Conservation (phyloP, 306 rosid species). For the Pyrus bretschneideri region DNA sequence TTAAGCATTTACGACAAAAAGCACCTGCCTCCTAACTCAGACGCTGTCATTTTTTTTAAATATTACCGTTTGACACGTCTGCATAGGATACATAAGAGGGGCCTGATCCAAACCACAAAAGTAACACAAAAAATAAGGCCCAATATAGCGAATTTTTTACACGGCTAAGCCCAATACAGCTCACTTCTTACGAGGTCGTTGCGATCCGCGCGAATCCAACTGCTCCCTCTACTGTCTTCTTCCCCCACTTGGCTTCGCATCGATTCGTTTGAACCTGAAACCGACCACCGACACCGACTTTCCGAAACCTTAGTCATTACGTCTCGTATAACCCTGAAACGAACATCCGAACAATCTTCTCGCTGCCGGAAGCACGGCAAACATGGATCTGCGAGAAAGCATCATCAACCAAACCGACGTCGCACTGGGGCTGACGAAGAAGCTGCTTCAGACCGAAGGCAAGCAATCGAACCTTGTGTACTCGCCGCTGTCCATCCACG, state of each 20-base stretch:
- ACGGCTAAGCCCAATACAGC: not conserved
- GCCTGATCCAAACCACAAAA: conserved; percentile 57
- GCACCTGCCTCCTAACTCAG: not conserved
- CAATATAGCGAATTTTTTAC: not conserved
- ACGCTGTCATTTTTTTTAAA: not conserved
- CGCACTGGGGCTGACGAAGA: conserved; percentile 40
- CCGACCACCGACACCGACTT: not conserved
- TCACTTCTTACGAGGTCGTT: too few relatives aligned
- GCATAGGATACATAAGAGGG: conserved; percentile 38
- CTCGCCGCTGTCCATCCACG: conserved; percentile 73
- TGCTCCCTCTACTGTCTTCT: not conserved
- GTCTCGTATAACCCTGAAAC: not conserved
- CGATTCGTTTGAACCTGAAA: not conserved
- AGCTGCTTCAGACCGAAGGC: conserved; percentile 31
- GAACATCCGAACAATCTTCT: too few relatives aligned
- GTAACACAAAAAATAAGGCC: conserved; percentile 49
- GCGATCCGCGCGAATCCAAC: not conserved
- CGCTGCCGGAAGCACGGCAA: not conserved
- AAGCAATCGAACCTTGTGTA: conserved; percentile 43
- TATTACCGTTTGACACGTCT: not conserved
- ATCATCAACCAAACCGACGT: conserved; percentile 48
- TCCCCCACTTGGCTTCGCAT: not conserved
- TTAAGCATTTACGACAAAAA: too few relatives aligned
- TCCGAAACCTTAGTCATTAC: not conserved
- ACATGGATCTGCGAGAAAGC: conserved; percentile 56